A percentile compares a stretch with the other conserved stretches of the same genome.
Evolutionary conservation across 2,329 filamentous ascomycete species (phyloP).

Genomic region (Alternaria gansuensis): DNA sequence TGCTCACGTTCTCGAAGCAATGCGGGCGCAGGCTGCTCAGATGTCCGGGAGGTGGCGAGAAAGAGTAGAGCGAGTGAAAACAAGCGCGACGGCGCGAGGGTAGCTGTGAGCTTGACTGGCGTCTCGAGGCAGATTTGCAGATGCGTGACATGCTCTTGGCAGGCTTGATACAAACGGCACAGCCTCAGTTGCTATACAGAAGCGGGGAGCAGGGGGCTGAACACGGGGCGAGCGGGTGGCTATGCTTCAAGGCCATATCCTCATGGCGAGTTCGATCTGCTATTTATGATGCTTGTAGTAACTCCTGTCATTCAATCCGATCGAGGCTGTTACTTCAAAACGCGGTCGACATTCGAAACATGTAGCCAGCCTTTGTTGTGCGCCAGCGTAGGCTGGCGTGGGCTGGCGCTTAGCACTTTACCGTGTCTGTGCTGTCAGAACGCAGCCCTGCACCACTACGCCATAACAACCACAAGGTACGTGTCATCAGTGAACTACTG

Average conservation of each 20-base stretch:
- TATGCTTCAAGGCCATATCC: conserved; percentile 32
- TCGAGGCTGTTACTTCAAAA: conserved; percentile 2
- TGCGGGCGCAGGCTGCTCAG: conserved; percentile 29
- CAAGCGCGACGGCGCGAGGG: conserved; percentile 46
- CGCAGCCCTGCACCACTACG: conserved; percentile 14
- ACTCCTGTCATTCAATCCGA: conserved; percentile 12
- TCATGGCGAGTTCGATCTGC: conserved; percentile 17
- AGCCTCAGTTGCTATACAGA: conserved; percentile 45
- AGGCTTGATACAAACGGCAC: conserved; percentile 45
- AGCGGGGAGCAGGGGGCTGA: conserved; percentile 33
- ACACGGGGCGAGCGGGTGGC: conserved; percentile 36
- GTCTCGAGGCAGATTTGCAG: conserved; percentile 50
- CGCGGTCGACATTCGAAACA: conserved; percentile 16
- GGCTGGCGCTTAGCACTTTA: conserved; percentile 43
- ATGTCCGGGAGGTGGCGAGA: conserved; percentile 26
- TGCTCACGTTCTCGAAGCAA: conserved; percentile 30
- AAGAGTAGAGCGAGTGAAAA: conserved; percentile 33
- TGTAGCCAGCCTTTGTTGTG: conserved; percentile 20
- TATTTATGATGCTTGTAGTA: conserved; percentile 9
- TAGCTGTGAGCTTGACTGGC: conserved; percentile 40
- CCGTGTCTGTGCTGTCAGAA: no score
- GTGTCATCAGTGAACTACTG: no score
- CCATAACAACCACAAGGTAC: no score
- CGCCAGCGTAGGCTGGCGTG: conserved; percentile 37
- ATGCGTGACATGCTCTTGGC: conserved; percentile 43